phyloP scores from a whole-genome alignment of 2,329 filamentous ascomycete genomes.

The Aspergillus ochraceoroseus region DNA sequence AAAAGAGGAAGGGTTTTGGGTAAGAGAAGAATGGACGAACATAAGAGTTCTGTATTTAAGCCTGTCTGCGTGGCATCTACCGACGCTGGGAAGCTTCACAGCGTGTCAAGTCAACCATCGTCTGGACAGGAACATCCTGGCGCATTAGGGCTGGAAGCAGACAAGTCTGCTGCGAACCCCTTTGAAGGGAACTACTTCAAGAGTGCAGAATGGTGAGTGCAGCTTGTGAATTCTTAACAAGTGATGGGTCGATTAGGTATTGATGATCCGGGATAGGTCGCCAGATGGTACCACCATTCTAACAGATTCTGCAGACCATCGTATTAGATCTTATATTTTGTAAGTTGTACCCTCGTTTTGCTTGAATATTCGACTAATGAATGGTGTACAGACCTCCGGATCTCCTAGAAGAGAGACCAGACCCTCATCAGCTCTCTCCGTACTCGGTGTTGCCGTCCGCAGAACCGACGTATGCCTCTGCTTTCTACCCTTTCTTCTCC shows the following conservation, averaged over 20 bases:
- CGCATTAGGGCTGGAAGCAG: too few relatives aligned
- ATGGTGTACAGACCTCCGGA: slow-evolving; percentile 41
- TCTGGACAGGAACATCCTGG: background rate
- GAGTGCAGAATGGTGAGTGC: slow-evolving; percentile 42
- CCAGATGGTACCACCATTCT: slow-evolving; percentile 56
- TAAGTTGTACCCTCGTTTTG: slow-evolving; percentile 28
- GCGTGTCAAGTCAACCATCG: too few relatives aligned
- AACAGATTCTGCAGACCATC: slow-evolving; percentile 50
- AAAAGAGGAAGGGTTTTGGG: background rate
- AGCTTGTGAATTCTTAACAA: background rate
- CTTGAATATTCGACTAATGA: slow-evolving; percentile 11
- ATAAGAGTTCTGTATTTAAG: slow-evolving; percentile 4
- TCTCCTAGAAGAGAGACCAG: slow-evolving; percentile 41
- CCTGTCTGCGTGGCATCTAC: slow-evolving; percentile 31
- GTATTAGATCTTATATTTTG: slow-evolving; percentile 52
- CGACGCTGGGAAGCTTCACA: background rate
- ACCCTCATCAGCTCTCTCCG: slow-evolving; percentile 39
- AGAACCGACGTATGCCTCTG: slow-evolving; percentile 51
- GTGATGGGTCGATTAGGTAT: background rate
- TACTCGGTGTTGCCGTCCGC: slow-evolving; percentile 46
- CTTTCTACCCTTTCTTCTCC: slow-evolving; percentile 53
- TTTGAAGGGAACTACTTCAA: slow-evolving; percentile 42
- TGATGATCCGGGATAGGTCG: slow-evolving; percentile 34
- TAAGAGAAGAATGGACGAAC: slow-evolving; percentile 14
- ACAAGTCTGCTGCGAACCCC: background rate